Conservation (phyloP, 371 early-diverging fungal species). For the Mucor circinelloides region DNA sequence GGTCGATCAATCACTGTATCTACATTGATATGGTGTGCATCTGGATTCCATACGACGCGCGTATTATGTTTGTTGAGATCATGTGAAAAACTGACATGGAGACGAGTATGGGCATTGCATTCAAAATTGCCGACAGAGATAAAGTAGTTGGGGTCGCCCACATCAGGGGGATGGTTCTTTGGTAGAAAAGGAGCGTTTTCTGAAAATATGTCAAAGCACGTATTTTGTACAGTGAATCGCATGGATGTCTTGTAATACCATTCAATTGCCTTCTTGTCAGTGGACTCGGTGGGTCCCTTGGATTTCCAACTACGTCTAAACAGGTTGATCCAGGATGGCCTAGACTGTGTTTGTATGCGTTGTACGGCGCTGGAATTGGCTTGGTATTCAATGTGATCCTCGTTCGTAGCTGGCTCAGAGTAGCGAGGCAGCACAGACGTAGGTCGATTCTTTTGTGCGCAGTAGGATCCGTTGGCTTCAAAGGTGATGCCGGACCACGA, state of each 20-base stretch:
- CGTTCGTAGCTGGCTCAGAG: conserved; percentile 9
- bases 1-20: conserved; percentile 18
- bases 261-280: neutral
- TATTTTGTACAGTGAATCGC: conserved; percentile 12
- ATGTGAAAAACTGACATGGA: conserved; percentile 6
- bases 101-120: neutral
- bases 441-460: conserved; percentile 16
- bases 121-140: conserved; percentile 17
- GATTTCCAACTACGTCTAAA: conserved; percentile 39
- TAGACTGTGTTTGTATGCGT: conserved; percentile 19
- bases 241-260: conserved; percentile 20
- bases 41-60: conserved; percentile 15
- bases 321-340: conserved; percentile 38
- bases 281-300: neutral
- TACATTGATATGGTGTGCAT: conserved; percentile 23
- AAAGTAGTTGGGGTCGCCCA: conserved; percentile 3
- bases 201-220: neutral
- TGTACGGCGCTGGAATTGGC: conserved; percentile 10
- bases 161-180: neutral
- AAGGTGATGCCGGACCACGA: conserved; percentile 16
- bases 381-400: neutral
- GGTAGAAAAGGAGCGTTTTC: neutral
- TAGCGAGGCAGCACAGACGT: conserved; percentile 16
- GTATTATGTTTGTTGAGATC: neutral
- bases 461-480: conserved; percentile 26